phyloP scores from a whole-genome alignment of 2,329 filamentous ascomycete genomes.

The Fusarium temperatum region DNA sequence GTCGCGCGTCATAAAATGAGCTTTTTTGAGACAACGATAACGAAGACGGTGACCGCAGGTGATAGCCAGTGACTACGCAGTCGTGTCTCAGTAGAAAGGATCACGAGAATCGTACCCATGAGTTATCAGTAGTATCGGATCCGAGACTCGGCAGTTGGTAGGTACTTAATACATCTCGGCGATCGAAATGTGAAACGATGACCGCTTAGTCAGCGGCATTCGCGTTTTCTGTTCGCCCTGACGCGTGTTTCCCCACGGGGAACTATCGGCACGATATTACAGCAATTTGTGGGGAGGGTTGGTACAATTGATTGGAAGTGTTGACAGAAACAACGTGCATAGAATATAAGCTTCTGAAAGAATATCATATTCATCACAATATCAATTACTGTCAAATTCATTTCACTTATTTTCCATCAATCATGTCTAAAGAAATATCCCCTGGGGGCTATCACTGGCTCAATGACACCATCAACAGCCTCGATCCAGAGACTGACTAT shows the following conservation, averaged over 20 bases:
- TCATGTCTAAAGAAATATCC: background rate
- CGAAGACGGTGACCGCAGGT: rapidly evolving
- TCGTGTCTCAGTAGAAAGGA: background rate
- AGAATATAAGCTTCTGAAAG: too few species aligned
- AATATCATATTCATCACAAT: background rate
- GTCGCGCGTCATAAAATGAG: background rate
- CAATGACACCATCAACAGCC: background rate
- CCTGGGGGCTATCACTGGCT: slow-evolving; percentile 1
- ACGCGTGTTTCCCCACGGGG: background rate
- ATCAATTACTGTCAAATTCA: background rate
- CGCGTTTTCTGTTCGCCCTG: background rate
- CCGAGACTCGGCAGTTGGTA: background rate
- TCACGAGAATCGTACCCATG: background rate
- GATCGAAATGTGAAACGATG: rapidly evolving
- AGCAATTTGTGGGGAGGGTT: background rate
- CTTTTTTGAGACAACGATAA: background rate
- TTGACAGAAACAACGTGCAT: background rate
- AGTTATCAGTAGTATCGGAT: background rate
- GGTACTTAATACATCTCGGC: background rate
- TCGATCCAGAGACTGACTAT: background rate
- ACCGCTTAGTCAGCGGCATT: background rate
- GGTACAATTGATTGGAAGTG: too few species aligned
- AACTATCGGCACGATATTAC: background rate
- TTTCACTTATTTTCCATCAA: background rate
- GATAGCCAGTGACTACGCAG: too few species aligned